Base-by-base conservation (phyloP, 371 early-diverging fungal genomes). In the Lichtheimia hyalospora region DNA sequence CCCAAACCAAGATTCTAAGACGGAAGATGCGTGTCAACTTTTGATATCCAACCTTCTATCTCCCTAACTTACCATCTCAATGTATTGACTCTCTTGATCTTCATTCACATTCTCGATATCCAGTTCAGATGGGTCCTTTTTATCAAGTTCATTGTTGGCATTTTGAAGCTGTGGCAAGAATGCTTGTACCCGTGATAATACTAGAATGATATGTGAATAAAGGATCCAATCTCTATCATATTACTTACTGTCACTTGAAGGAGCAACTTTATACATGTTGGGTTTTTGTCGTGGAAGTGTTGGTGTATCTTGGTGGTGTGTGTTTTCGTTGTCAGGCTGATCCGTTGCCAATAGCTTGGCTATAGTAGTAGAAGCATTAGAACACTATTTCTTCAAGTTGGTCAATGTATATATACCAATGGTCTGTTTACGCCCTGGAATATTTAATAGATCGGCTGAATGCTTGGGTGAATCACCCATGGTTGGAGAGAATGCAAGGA, bases 91-190 rank as follows among this genome's bases (percentile, higher is more conserved):
- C 2, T 70, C 39, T 39, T 58, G 62, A 14, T 83, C 70, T 5
- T 81, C 73, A 20, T 71, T 68, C 2, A 86, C 70, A 52, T 87
- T 78, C 51, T 86, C 87, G 54, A 86, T 85, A 54, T 85, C 74
- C 7, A 83, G 46, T 48, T 72, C 67, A 8, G 64, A 54, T 1
- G 76, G 74, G 59, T 86, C 82, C 18, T 57, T 53, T 13, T 61
- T 24, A 23, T 71, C 54, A 3, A 85, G 69, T 21, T 75, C 54
- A n/a, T 72, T 65, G 58, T 85, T 85, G n/a, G 85, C 85, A 20
- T 63, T 60, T 40, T 83, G 75, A 5, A 85, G 58, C 64, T 85
- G 84, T 0, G 84, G 85, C 50, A 85, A 63, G 57, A 85, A 84
- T 20, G 82, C 74, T 59, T 83, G 79, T 2, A 85, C 75, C 41